Evolutionary conservation across 73 alveolate species (phyloP).

Genomic region (Blepharisma stoltei): DNA sequence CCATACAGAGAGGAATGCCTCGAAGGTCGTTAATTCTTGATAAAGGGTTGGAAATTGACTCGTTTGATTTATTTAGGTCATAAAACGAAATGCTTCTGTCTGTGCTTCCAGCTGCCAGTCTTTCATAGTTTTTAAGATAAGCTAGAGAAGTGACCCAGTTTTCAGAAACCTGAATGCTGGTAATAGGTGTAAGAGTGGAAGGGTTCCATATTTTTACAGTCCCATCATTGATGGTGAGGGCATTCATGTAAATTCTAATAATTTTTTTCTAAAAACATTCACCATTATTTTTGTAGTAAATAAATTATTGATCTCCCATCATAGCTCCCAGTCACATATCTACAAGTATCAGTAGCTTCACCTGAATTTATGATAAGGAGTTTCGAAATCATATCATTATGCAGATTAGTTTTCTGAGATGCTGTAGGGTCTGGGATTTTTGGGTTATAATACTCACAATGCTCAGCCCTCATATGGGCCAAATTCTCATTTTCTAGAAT

Average conservation of each 20-base stretch:
- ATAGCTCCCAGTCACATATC: slow-evolving; percentile 33
- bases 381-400: slow-evolving; percentile 63
- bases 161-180: slow-evolving; percentile 43
- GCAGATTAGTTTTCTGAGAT: slow-evolving; percentile 42
- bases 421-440: slow-evolving; percentile 70
- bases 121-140: slow-evolving; percentile 49
- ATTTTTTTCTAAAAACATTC: slow-evolving; percentile 48
- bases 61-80: slow-evolving; percentile 52
- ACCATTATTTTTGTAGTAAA: no score
- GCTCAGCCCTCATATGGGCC: slow-evolving; percentile 65
- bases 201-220: slow-evolving; percentile 63
- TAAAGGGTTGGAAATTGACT: slow-evolving; percentile 42
- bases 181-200: slow-evolving; percentile 37
- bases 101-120: slow-evolving; percentile 68
- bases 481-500: slow-evolving; percentile 66
- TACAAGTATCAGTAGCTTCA: slow-evolving; percentile 30
- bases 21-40: slow-evolving; percentile 53
- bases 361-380: slow-evolving; percentile 44
- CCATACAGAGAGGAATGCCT: slow-evolving; percentile 65
- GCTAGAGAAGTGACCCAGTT: slow-evolving; percentile 63
- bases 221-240: no score
- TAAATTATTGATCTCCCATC: no score
- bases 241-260: slow-evolving; percentile 41
- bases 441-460: slow-evolving; percentile 61
- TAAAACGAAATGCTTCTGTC: slow-evolving; percentile 55